These are phyloP conservation scores for Flaveria robusta DNA, from an alignment of 129 eudicot species.

Conservation along the genomic window DNA sequence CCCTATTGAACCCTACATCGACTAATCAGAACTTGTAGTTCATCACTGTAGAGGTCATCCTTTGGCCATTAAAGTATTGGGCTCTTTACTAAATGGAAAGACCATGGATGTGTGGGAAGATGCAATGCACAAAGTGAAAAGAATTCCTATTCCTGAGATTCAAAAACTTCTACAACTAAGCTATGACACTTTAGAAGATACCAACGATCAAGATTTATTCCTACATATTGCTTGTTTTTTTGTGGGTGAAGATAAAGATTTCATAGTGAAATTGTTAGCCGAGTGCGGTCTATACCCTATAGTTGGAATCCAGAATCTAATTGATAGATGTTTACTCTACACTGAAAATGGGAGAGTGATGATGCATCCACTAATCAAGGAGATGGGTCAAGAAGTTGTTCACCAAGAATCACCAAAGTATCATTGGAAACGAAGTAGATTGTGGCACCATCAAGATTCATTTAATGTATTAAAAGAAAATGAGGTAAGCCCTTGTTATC, in stretches of 20 bases:
- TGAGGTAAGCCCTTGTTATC: conserved; percentile 1
- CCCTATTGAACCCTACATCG: too few relatives aligned
- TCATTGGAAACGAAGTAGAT: conserved; percentile 33
- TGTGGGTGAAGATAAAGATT: conserved; percentile 25
- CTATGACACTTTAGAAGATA: conserved; percentile 29
- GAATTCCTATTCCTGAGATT: conserved; percentile 14
- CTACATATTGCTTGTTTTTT: conserved; percentile 31
- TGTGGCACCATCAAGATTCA: conserved; percentile 29
- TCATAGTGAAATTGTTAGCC: conserved; percentile 9
- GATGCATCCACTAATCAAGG: conserved; percentile 36
- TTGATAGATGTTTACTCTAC: conserved; percentile 26
- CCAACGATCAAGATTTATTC: conserved; percentile 12
- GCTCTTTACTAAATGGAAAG: too few relatives aligned
- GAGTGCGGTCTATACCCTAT: conserved; percentile 16
- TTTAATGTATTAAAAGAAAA: conserved; percentile 17
- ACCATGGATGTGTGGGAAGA: conserved; percentile 22
- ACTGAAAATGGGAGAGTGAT: conserved; percentile 15
- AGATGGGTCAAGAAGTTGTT: conserved; percentile 39
- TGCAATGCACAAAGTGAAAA: conserved; percentile 29
- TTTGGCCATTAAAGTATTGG: too few relatives aligned
- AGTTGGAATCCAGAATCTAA: conserved; percentile 29
- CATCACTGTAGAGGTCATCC: too few relatives aligned
- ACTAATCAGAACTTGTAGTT: too few relatives aligned
- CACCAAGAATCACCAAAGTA: conserved; percentile 33
- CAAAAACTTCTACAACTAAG: conserved; percentile 20